Conservation (phyloP, 2,329 filamentous ascomycete species). For the Cladophialophora carrionii region DNA sequence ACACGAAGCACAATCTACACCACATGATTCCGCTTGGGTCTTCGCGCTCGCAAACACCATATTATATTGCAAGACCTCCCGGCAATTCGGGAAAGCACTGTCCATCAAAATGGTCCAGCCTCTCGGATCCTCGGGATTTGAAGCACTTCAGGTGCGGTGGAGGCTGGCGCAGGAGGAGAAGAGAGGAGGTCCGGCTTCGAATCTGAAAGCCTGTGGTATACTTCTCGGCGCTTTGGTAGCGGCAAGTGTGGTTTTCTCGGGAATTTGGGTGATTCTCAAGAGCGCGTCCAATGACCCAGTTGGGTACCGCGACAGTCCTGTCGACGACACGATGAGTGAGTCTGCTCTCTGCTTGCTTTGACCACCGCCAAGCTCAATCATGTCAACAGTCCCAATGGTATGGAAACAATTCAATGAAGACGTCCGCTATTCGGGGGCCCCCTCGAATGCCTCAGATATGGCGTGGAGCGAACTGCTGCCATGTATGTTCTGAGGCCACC, state of each 20-base stretch:
- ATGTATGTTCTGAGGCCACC: not conserved
- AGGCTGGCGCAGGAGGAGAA: not conserved
- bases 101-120: not conserved
- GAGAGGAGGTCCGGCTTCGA: not conserved
- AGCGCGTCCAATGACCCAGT: not conserved
- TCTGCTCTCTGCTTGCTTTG: not conserved
- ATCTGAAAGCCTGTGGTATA: not conserved
- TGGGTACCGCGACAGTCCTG: not conserved
- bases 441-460: not conserved
- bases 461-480: conserved; percentile 7
- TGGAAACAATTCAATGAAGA: conserved; percentile 7
- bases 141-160: conserved; percentile 5
- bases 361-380: not conserved
- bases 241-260: not conserved
- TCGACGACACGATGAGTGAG: conserved; percentile 3
- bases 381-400: conserved; percentile 3
- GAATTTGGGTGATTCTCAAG: not conserved
- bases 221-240: not conserved
- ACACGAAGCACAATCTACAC: not conserved
- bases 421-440: not conserved
- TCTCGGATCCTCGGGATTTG: not conserved
- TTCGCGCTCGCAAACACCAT: not conserved
- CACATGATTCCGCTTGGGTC: not conserved
- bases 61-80: not conserved
- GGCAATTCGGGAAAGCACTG: not conserved